Evolutionary conservation across 331 rosid genomes (phyloP), one percentile per base, ranked within the genome.

Genomic region (Quercus lobata): DNA sequence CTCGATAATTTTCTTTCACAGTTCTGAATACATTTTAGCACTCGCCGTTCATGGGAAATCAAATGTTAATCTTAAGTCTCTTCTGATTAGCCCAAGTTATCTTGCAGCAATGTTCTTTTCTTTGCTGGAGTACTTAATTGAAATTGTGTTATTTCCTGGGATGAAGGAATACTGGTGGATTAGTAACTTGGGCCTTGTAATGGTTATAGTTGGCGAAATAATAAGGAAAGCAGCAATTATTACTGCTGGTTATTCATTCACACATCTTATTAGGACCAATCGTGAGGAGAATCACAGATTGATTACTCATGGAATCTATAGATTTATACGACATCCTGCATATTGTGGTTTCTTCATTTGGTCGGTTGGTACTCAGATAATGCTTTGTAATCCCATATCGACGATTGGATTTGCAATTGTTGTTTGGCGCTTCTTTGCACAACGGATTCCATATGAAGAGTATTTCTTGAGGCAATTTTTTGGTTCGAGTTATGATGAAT

Each of bases 381-480:
- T 49, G 54, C 54, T 49, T 14, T 49, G 54, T 49, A 49, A 49
- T 49, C 54, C 54, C 54, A 2, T 94, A 53, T 94, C 97, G 12
- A 87, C 85, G 9, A 22, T 90, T 75, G 93, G 81, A 49, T 94
- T 92, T 83, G 83, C 91, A 17, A 72, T 79, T 44, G 90, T 93
- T 37, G 93, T 90, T 58, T 91, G 95, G 98, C 88, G 49, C 70
- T 93, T 93, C 77, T 93, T 93, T 29, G 78, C 85, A 0, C 72
- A 72, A 34, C 78, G 98, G 27, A 90, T 91, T 76, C 97, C 97
- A 1, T 91, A 90, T 69, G 98, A 93, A 84, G 98, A 93, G 87
- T 82, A n/a, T 77, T 87, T 78, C 85, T 74, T 91, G 86, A 88
- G 84, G 74, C 88, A 81, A 76, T 90, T 93, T 86, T 93, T 93